Evolutionary conservation across 2,329 filamentous ascomycete genomes (phyloP).

Genomic region (Colletotrichum eremochloae): DNA sequence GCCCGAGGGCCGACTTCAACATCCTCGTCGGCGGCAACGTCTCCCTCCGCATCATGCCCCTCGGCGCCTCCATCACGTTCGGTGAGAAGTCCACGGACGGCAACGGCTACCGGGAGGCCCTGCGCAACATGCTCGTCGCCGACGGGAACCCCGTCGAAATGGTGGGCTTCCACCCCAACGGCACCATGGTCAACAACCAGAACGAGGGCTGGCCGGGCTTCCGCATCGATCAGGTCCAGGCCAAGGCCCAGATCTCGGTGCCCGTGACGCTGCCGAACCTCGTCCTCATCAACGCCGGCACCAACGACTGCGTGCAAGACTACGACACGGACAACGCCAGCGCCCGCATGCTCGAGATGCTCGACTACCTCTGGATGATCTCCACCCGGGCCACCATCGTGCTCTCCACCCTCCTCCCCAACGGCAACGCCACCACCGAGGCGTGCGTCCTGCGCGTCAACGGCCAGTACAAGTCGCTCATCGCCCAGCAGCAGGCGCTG

Average conservation of each 20-base stretch:
- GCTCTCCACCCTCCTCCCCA: constrained; percentile 55
- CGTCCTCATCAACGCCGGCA: constrained; percentile 58
- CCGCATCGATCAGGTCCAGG: constrained; percentile 56
- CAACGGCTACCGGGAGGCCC: constrained; percentile 56
- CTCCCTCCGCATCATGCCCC: constrained; percentile 58
- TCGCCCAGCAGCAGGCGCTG: constrained; percentile 45
- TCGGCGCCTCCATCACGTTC: constrained; percentile 59
- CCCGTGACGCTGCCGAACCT: constrained; percentile 54
- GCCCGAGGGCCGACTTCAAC: constrained; percentile 31
- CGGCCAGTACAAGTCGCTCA: constrained; percentile 49
- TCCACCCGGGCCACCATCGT: constrained; percentile 53
- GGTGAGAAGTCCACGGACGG: constrained; percentile 53
- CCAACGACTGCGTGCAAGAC: constrained; percentile 57
- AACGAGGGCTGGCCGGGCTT: constrained; percentile 61
- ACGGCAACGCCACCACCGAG: constrained; percentile 47
- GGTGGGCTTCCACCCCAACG: constrained; percentile 56
- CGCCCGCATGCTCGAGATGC: constrained; percentile 51
- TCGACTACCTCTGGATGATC: constrained; percentile 51
- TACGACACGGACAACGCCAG: constrained; percentile 49
- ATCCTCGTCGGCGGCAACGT: constrained; percentile 44
- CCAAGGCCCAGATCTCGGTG: constrained; percentile 51
- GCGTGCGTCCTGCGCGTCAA: constrained; percentile 52
- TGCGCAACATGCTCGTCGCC: constrained; percentile 50
- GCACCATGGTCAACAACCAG: constrained; percentile 57
- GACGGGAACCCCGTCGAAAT: constrained; percentile 55